Evolutionary conservation across 1,139 yeast species (phyloP).

Genomic region (Sugiyamaella grinbergsii): DNA sequence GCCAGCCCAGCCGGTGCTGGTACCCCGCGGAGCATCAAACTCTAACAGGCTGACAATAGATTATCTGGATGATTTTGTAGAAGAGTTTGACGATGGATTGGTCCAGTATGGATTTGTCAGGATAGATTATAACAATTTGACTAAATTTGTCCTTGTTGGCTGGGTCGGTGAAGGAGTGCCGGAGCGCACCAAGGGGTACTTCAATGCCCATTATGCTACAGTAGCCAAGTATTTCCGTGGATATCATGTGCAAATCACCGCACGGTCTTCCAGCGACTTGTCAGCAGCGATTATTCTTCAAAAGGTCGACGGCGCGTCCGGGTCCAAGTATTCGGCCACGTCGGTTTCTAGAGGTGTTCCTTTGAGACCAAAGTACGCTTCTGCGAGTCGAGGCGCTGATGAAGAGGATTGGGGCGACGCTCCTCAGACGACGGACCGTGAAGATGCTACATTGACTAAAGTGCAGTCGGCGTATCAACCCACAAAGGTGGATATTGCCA

Average conservation of each 20-base stretch:
- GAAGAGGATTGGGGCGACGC: conserved; percentile 65
- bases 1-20: too few relatives aligned
- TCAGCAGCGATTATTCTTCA: conserved; percentile 73
- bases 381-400: conserved; percentile 42
- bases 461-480: conserved; percentile 74
- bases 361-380: conserved; percentile 42
- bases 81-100: conserved; percentile 80
- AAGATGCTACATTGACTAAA: conserved; percentile 44
- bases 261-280: conserved; percentile 90
- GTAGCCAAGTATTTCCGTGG: conserved; percentile 53
- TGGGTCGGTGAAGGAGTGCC: conserved; percentile 66
- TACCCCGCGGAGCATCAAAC: background rate
- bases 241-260: conserved; percentile 94
- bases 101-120: conserved; percentile 91
- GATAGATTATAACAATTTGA: conserved; percentile 84
- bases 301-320: conserved; percentile 87
- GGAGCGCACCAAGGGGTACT: conserved; percentile 47
- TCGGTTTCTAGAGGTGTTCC: conserved; percentile 39
- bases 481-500: conserved; percentile 53
- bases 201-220: conserved; percentile 47
- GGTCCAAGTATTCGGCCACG: conserved; percentile 73
- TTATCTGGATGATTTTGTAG: conserved; percentile 74
- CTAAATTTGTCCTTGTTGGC: conserved; percentile 80
- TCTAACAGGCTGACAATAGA: conserved; percentile 15
- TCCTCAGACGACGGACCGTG: conserved; percentile 45